A percentile compares a stretch with the other conserved stretches of the same genome.
Conservation (phyloP, 225 moss, liverwort and hornwort genomes). For the Sphagnum tenellum region DNA sequence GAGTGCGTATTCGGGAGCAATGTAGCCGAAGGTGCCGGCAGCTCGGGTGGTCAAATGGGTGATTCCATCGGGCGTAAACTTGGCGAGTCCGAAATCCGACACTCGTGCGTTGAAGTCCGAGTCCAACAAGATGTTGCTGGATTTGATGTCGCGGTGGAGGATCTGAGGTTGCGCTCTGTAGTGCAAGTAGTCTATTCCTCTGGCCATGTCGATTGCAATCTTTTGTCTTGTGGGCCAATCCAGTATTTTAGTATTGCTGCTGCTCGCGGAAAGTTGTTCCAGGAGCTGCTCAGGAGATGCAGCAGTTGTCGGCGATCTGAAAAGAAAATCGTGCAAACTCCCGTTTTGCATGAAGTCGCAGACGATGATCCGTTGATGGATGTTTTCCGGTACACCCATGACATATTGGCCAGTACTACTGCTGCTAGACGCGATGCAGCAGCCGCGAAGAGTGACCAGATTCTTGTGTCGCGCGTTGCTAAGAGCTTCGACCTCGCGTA, state of each 20-base stretch:
- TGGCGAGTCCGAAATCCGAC: constrained; percentile 34
- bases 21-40: constrained; percentile 29
- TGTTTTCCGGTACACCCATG: constrained; percentile 2
- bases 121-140: constrained; percentile 29
- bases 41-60: constrained; percentile 26
- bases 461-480: constrained; percentile 27
- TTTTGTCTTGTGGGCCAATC: constrained; percentile 31
- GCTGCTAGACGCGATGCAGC: constrained; percentile 24
- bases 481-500: constrained; percentile 34
- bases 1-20: constrained; percentile 33
- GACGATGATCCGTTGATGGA: constrained; percentile 31
- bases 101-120: constrained; percentile 27
- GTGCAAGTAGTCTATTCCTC: constrained; percentile 26
- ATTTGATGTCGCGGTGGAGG: constrained; percentile 27
- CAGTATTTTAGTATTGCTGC: constrained; percentile 13
- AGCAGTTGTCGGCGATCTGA: constrained; percentile 1
- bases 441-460: constrained; percentile 25
- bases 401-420: not conserved
- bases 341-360: constrained; percentile 26
- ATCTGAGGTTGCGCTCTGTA: constrained; percentile 23
- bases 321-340: constrained; percentile 21
- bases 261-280: too few relatives aligned
- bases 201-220: constrained; percentile 26
- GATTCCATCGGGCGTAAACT: constrained; percentile 25
- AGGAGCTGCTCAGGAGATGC: too few relatives aligned